Conservation (phyloP, 2,329 filamentous ascomycete genomes). For the Fusarium sacchari region DNA sequence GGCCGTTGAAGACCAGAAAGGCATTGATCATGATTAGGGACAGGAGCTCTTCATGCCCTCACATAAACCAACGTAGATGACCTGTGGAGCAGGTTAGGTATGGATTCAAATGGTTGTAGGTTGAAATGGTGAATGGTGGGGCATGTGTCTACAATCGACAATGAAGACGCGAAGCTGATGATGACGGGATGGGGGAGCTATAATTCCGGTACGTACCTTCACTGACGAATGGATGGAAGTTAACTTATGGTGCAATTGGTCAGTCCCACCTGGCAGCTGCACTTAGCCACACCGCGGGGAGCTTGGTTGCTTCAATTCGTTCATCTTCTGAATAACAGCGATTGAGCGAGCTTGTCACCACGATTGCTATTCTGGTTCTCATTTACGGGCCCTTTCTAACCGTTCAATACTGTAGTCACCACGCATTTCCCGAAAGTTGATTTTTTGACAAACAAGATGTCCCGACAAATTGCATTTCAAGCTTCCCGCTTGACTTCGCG, state of each 20-base stretch:
- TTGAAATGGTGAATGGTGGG: slow-evolving; percentile 36
- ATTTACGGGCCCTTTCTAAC: neutral
- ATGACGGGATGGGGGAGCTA: slow-evolving; percentile 21
- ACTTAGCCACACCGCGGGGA: slow-evolving; percentile 23
- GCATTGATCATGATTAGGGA: slow-evolving; percentile 87
- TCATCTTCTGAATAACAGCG: slow-evolving; percentile 1
- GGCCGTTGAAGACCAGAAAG: slow-evolving; percentile 98
- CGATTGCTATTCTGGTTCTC: neutral
- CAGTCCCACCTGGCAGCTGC: slow-evolving; percentile 11
- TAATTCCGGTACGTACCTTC: slow-evolving; percentile 33
- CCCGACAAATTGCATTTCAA: slow-evolving; percentile 48
- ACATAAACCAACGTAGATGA: slow-evolving; percentile 1
- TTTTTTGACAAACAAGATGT: slow-evolving; percentile 41
- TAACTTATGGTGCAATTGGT: slow-evolving; percentile 24
- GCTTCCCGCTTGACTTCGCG: slow-evolving; percentile 52
- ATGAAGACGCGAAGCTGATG: slow-evolving; percentile 27
- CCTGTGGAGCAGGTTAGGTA: neutral
- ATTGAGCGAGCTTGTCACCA: slow-evolving; percentile 11
- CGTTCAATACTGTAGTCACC: neutral
- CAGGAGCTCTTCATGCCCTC: slow-evolving; percentile 34
- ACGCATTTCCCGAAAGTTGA: neutral
- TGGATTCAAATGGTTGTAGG: neutral
- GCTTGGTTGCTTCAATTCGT: slow-evolving; percentile 24
- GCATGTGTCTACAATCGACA: slow-evolving; percentile 7
- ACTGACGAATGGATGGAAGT: neutral